Base-by-base conservation (phyloP, 2,329 filamentous ascomycete genomes). In the Macrophomina pseudophaseolina region DNA sequence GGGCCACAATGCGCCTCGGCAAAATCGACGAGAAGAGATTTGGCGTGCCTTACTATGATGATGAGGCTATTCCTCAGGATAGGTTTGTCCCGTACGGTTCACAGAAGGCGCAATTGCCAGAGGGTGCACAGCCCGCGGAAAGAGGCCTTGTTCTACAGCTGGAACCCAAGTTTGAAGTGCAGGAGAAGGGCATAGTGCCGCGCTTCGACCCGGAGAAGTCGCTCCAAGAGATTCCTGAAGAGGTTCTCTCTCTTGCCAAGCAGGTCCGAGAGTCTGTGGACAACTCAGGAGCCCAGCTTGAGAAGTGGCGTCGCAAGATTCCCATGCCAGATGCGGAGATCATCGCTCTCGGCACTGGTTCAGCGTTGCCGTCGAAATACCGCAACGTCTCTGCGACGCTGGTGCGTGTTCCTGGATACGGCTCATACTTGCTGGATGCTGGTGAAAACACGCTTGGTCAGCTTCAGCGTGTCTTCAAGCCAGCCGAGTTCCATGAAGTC, bases 371-470 rank as follows among this genome's bases (percentile, higher is more conserved):
- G 1, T 97, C 93, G 40, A 96, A 96, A 76, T 95, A 97, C 78
- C 91, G 95, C 72, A 99, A 98, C 76, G 95, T 99, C 23, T 97
- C 94, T 11, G 89, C 90, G 1, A 97, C 94, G 0, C 83, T 99
- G 4, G 80, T 99, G 52, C 87, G 91, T 14, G 90, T 97, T 3
- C 95, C 95, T 6, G 91, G 89, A 4, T 86, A 89, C 71, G 95
- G 95, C n/a, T 93, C 87, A 75, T 96, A 97, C 74, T 83, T 99
- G 0, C 86, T 99, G 67, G 95, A 99, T 79, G 92, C 90, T 71
- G 95, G 95, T 67, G 95, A 99, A 79, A 93, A 93, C 73, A 97
- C 95, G 0, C 81, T 98, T 8, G 94, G 94, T 11, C 94, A 97
- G 76, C 81, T 99, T 46, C 88, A 87, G 67, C 90, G 95, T 60